Evolutionary conservation across 2,329 filamentous ascomycete genomes (phyloP), one percentile per base, ranked within the genome.

Genomic region (Epichloe amarillans): DNA sequence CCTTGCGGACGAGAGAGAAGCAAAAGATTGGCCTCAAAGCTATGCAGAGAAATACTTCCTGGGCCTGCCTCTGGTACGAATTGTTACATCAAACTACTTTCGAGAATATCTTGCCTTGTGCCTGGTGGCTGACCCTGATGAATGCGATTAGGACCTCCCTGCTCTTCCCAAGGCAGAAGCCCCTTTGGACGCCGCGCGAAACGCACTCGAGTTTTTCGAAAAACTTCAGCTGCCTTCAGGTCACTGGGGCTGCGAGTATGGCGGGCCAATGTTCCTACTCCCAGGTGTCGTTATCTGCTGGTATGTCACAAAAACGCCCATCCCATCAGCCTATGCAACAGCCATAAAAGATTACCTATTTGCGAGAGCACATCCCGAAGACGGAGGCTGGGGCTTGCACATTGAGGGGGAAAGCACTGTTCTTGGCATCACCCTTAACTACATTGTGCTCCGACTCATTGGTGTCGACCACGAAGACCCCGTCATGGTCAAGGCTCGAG

Each of bases 191-290:
- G 75, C 88, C 4, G 88, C 88, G 3, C 73, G 76, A 53, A 98
- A 98, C 69, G 89, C 85, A 38, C 75, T 97, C 50, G 72, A 79
- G 3, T 97, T 95, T 72, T 95, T 94, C 71, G 86, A 90, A 52
- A 79, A 91, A 55, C 78, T 97, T 23, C 93, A 98, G 65, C 75
- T 96, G 1, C 82, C 84, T 14, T 84, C 88, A 1, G 93, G 93
- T 5, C 88, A 96, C 62, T 98, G 93, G 93, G 93, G 77, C 5
- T 97, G 91, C 70, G 93, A 98, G 66, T 98, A 98, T 70, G 93
- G 93, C 50, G 93, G 93, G 0, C 93, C 93, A 4, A 91, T 96
- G 87, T 98, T 98, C 63, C 77, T 97, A 39, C 74, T 97, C 1
- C 88, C 91, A 0, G 88, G 91, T 43, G 66, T 95, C 21, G 81